A percentile compares a stretch with the other conserved stretches of the same genome.
Evolutionary conservation across 2,329 filamentous ascomycete genomes (phyloP).

Genomic region (Graphiopsis chlorocephala): DNA sequence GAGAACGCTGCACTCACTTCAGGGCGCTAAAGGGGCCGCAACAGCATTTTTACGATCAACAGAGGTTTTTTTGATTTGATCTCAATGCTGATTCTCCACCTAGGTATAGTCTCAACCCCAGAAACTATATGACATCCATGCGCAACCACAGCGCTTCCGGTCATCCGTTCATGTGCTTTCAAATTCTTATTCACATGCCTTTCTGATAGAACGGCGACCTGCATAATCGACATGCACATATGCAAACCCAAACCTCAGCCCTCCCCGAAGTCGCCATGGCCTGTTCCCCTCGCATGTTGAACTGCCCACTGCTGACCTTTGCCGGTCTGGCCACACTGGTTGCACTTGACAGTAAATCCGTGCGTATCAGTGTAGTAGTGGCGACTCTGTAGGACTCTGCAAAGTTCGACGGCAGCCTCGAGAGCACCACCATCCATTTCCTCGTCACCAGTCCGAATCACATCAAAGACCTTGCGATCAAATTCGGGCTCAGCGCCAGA

Average conservation of each 20-base stretch:
- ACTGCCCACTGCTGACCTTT: slow-evolving; percentile 63
- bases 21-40: not conserved
- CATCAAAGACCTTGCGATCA: slow-evolving; percentile 73
- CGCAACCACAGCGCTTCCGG: not conserved
- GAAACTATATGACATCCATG: not conserved
- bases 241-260: slow-evolving; percentile 23
- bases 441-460: slow-evolving; percentile 35
- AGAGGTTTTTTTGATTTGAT: not conserved
- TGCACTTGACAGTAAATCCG: slow-evolving; percentile 75
- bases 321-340: slow-evolving; percentile 66
- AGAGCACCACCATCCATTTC: slow-evolving; percentile 53
- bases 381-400: slow-evolving; percentile 60
- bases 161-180: not conserved
- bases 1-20: not conserved
- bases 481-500: slow-evolving; percentile 65
- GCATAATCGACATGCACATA: not conserved
- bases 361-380: slow-evolving; percentile 90
- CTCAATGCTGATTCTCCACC: not conserved
- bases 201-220: not conserved
- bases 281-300: slow-evolving; percentile 60
- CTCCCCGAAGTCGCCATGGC: slow-evolving; percentile 57
- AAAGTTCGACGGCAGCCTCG: slow-evolving; percentile 57
- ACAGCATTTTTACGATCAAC: not conserved
- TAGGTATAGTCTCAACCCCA: not conserved
- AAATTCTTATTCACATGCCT: not conserved